A percentile compares a stretch with the other conserved stretches of the same genome.
Conservation (phyloP, 2,329 filamentous ascomycete species). For the Cryoendolithus antarcticus region DNA sequence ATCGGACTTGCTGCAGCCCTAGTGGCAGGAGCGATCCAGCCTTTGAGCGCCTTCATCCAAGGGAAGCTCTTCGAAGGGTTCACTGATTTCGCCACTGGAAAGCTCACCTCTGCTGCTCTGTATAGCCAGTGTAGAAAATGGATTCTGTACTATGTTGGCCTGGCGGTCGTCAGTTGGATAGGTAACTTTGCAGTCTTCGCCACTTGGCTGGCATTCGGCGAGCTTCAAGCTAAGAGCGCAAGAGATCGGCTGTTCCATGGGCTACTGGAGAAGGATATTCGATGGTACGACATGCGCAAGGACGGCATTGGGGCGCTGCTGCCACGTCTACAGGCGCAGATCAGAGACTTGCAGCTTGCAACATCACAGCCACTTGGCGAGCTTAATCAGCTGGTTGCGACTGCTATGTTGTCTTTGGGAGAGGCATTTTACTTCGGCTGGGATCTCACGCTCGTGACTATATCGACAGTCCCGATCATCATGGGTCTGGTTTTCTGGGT, state of each 20-base stretch:
- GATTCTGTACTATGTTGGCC: constrained; percentile 48
- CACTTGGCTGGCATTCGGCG: constrained; percentile 66
- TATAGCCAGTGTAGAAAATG: constrained; percentile 45
- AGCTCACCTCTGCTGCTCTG: constrained; percentile 38
- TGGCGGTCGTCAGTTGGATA: constrained; percentile 57
- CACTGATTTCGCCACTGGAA: constrained; percentile 49
- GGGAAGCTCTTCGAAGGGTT: constrained; percentile 66
- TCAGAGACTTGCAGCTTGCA: constrained; percentile 67
- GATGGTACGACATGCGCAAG: constrained; percentile 67
- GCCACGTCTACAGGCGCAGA: constrained; percentile 64
- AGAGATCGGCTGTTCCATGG: constrained; percentile 53
- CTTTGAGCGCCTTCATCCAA: constrained; percentile 55
- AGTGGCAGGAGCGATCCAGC: constrained; percentile 49
- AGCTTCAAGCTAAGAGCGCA: constrained; percentile 59
- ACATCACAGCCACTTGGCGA: constrained; percentile 70
- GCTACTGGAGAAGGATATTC: constrained; percentile 60
- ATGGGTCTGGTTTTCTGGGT: constrained; percentile 47
- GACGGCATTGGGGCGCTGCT: constrained; percentile 63
- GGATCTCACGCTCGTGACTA: constrained; percentile 71
- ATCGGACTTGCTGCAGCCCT: constrained; percentile 46
- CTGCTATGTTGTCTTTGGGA: constrained; percentile 51
- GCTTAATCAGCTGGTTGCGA: constrained; percentile 51
- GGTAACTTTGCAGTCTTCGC: constrained; percentile 55
- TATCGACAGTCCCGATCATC: constrained; percentile 60
- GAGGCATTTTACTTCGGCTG: constrained; percentile 72